Base-by-base conservation (phyloP, 2,329 filamentous ascomycete species). In the Spiromastix sp. region DNA sequence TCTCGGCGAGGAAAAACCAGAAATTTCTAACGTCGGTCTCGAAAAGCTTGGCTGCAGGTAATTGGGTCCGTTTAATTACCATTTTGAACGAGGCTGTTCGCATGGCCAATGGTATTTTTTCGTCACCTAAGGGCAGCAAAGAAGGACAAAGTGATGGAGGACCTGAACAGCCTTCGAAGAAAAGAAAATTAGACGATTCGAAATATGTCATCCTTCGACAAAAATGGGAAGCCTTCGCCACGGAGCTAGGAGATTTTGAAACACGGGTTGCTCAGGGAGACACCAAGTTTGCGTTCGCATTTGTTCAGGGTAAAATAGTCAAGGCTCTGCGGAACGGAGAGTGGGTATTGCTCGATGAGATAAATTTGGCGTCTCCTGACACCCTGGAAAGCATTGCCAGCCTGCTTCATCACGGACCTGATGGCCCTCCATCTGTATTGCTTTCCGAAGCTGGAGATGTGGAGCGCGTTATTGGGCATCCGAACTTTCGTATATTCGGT, bases 281-380 rank as follows among this genome's bases (percentile, higher is more conserved):
- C 74, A 77, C 24, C 73, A 85, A 48, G 73, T 93, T 96, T 56
- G 85, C 89, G 0, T 98, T 99, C 59, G 85, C 85, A 1, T 98
- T 98, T 52, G 75, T 96, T 1, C 91, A 98, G 59, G 89, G 91
- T 42, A 94, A 93, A 49, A 82, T 99, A 42, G 81, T 98, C 38
- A 93, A 93, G 60, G 91, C 93, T n/a, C 79, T 89, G 16, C 74
- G 89, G 26, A 94, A 95, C 51, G 91, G 91, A 5, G 86, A 95
- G 57, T 99, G 91, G 91, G 82, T 98, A 18, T 70, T 99, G 12
- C 71, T 96, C 17, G 91, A 99, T 54, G 91, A 99, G 59, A 93
- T 99, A 51, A 99, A 98, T 54, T 64, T 99, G 42, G 91, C 91
- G 4, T 89, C 89, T 0, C 80, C 91, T 0, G 93, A 98, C 54